Conservation (phyloP, 345 rosid species). For the Draba incana region DNA sequence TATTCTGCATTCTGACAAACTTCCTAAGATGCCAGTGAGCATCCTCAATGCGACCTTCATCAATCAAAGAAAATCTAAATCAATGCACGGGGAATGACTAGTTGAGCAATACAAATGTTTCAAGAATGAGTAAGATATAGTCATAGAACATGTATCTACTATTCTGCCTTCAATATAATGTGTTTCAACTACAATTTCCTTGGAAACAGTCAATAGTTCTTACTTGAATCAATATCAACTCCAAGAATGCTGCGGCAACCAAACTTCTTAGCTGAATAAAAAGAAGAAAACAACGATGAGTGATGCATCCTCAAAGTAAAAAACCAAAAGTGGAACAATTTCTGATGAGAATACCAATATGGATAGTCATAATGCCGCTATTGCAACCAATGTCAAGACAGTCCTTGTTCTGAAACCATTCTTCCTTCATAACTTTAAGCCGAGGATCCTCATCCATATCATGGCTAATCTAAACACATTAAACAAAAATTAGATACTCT, state of each 20-base stretch:
- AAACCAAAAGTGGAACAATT: no score
- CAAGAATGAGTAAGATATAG: neutral
- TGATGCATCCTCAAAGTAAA: no score
- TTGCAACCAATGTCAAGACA: conserved; percentile 97
- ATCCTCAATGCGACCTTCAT: conserved; percentile 64
- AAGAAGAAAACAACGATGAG: neutral
- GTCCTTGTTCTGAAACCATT: conserved; percentile 78
- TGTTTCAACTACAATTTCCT: no score
- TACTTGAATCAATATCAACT: conserved; percentile 88
- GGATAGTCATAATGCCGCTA: conserved; percentile 76
- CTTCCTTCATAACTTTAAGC: conserved; percentile 67
- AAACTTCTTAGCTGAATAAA: conserved; percentile 70
- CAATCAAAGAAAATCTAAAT: conserved; percentile 30
- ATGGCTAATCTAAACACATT: conserved; percentile 57
- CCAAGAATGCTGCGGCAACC: conserved; percentile 82
- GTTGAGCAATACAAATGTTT: neutral
- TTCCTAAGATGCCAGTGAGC: conserved; percentile 82
- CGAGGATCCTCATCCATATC: conserved; percentile 84
- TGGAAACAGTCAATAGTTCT: conserved; percentile 32
- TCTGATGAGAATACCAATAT: conserved; percentile 53
- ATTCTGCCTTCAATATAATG: neutral
- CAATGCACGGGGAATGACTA: neutral
- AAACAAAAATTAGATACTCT: neutral
- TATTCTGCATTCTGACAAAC: conserved; percentile 45
- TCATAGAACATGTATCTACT: neutral